These are phyloP conservation scores for Pseudogymnoascus sp. DNA, from an alignment of 2,329 filamentous ascomycete species.

Conservation along the genomic window DNA sequence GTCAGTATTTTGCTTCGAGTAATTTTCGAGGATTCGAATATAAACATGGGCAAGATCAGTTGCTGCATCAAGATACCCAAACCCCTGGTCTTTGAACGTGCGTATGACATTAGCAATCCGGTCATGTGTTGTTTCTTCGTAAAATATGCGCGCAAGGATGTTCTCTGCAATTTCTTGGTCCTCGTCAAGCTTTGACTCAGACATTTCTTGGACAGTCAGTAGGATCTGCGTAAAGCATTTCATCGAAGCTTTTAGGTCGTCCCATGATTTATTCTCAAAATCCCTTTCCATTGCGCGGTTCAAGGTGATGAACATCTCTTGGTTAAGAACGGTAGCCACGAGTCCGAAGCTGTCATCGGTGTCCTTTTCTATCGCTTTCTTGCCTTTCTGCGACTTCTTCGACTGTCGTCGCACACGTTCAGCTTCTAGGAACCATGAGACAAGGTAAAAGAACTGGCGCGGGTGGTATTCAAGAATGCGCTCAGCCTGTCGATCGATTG, in stretches of 20 bases:
- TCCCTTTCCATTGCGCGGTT: constrained; percentile 74
- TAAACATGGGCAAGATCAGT: constrained; percentile 91
- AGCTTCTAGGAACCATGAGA: constrained; percentile 86
- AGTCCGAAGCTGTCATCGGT: constrained; percentile 73
- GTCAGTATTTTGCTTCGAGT: constrained; percentile 90
- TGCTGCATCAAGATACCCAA: constrained; percentile 84
- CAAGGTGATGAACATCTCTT: constrained; percentile 87
- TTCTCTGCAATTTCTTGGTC: constrained; percentile 98
- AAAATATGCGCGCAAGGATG: constrained; percentile 93
- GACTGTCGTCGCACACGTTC: constrained; percentile 63
- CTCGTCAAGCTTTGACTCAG: constrained; percentile 74
- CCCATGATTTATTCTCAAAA: constrained; percentile 78
- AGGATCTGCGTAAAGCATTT: constrained; percentile 92
- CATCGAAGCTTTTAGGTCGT: constrained; percentile 78
- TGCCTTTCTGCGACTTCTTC: constrained; percentile 46
- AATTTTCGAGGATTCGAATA: constrained; percentile 80
- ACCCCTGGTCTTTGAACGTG: constrained; percentile 88
- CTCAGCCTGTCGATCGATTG: constrained; percentile 81
- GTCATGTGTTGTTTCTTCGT: constrained; percentile 92
- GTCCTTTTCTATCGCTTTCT: constrained; percentile 36
- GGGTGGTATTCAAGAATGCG: constrained; percentile 70
- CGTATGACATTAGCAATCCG: constrained; percentile 70
- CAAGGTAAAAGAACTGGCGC: constrained; percentile 84
- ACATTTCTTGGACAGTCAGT: constrained; percentile 88
- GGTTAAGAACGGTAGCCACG: constrained; percentile 81